Evolutionary conservation across 2,329 filamentous ascomycete genomes (phyloP).

Genomic region (Colletotrichum sp.): DNA sequence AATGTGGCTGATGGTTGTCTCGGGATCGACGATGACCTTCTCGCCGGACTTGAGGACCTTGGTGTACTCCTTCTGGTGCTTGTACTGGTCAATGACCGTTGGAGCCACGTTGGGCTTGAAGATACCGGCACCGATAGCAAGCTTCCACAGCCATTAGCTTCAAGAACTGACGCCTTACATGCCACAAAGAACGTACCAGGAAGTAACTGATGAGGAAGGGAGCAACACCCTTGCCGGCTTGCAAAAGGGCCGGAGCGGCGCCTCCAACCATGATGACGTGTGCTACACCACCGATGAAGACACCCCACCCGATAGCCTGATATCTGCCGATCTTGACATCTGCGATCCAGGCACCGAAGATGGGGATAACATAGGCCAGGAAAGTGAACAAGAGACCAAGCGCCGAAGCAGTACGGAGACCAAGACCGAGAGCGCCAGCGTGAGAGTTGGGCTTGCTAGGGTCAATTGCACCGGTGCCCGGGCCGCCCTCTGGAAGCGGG

Average conservation of each 20-base stretch:
- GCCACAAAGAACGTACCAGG: slow-evolving; percentile 23
- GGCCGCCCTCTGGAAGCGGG: slow-evolving; percentile 55
- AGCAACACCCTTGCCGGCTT: slow-evolving; percentile 49
- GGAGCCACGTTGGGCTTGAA: slow-evolving; percentile 79
- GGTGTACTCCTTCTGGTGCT: slow-evolving; percentile 31
- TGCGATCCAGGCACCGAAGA: slow-evolving; percentile 61
- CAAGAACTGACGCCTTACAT: not conserved
- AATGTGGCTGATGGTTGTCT: slow-evolving; percentile 66
- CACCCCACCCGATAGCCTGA: slow-evolving; percentile 72
- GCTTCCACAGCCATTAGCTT: slow-evolving; percentile 2
- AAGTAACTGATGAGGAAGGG: slow-evolving; percentile 66
- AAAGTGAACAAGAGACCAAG: slow-evolving; percentile 60
- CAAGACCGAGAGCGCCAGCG: slow-evolving; percentile 63
- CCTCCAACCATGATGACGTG: slow-evolving; percentile 72
- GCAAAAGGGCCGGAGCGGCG: slow-evolving; percentile 49
- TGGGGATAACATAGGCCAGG: slow-evolving; percentile 60
- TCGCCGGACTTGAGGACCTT: slow-evolving; percentile 61
- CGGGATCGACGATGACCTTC: slow-evolving; percentile 71
- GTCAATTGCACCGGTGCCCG: slow-evolving; percentile 49
- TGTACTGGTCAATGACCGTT: slow-evolving; percentile 69
- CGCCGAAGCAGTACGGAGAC: slow-evolving; percentile 56
- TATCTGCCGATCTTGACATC: slow-evolving; percentile 75
- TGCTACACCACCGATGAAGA: slow-evolving; percentile 69
- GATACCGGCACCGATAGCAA: slow-evolving; percentile 65
- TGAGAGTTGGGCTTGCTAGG: slow-evolving; percentile 39